These are phyloP conservation scores for Xylaria castorea DNA, from an alignment of 495 filamentous ascomycete species.

Conservation along the genomic window DNA sequence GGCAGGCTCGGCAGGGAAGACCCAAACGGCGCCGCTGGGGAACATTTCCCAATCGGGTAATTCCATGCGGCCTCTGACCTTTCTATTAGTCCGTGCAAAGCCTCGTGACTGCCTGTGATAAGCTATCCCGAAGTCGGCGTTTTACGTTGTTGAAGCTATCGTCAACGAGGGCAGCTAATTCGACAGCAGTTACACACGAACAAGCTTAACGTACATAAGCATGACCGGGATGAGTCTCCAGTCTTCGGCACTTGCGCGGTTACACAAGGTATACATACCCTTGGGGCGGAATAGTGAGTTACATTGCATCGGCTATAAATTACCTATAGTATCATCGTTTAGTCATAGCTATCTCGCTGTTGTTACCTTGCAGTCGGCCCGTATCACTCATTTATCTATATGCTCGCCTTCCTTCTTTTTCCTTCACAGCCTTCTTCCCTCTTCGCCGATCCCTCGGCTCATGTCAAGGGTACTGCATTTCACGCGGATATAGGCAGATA, in stretches of 20 bases:
- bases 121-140: conserved; percentile 25
- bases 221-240: not conserved
- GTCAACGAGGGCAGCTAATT: conserved; percentile 11
- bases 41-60: conserved; percentile 20
- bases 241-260: conserved; percentile 15
- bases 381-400: not conserved
- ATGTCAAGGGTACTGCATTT: not conserved
- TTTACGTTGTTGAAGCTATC: not conserved
- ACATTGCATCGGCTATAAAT: conserved; percentile 19
- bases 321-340: not conserved
- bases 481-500: not conserved
- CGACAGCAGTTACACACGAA: not conserved
- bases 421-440: not conserved
- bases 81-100: conserved; percentile 21
- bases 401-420: not conserved
- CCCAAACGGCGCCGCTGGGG: not conserved
- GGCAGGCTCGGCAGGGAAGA: not conserved
- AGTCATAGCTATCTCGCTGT: not conserved
- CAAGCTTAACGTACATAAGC: too few relatives aligned
- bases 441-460: not conserved
- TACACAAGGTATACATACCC: conserved; percentile 4
- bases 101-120: not conserved
- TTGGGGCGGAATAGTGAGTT: conserved; percentile 15
- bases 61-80: conserved; percentile 23
- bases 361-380: not conserved